These are phyloP conservation scores for Penicillium tannophilum DNA, from an alignment of 495 filamentous ascomycete genomes.

Conservation along the genomic window DNA sequence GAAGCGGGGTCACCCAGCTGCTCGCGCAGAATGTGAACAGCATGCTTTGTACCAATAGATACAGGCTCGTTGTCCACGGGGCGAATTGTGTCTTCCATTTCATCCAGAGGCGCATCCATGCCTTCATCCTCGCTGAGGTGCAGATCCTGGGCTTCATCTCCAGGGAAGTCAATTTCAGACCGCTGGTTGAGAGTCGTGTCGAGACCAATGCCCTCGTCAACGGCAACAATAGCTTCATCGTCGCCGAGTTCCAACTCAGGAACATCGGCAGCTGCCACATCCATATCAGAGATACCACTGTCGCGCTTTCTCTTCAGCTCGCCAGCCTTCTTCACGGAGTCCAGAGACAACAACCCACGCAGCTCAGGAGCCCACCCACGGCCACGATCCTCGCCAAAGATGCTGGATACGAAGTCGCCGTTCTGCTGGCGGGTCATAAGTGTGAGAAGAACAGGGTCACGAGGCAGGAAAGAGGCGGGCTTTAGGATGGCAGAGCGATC, in stretches of 20 bases:
- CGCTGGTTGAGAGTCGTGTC: slow-evolving; percentile 53
- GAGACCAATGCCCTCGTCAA: slow-evolving; percentile 53
- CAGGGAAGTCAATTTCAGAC: slow-evolving; percentile 64
- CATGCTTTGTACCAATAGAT: slow-evolving; percentile 88
- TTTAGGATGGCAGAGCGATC: slow-evolving; percentile 81
- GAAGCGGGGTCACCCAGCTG: slow-evolving; percentile 70
- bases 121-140: slow-evolving; percentile 57
- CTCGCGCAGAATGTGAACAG: slow-evolving; percentile 91
- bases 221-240: slow-evolving; percentile 55
- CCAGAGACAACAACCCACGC: slow-evolving; percentile 78
- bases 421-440: slow-evolving; percentile 89
- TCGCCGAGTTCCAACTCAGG: slow-evolving; percentile 69
- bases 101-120: slow-evolving; percentile 42
- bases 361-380: slow-evolving; percentile 89
- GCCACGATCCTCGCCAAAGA: slow-evolving; percentile 74
- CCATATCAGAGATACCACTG: slow-evolving; percentile 80
- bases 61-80: slow-evolving; percentile 81
- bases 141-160: slow-evolving; percentile 53
- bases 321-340: slow-evolving; percentile 71
- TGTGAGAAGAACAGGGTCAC: slow-evolving; percentile 81
- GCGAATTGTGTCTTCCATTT: slow-evolving; percentile 80
- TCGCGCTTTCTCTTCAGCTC: slow-evolving; percentile 95
- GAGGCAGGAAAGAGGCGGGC: slow-evolving; percentile 74
- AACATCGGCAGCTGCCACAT: slow-evolving; percentile 63
- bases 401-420: slow-evolving; percentile 78